Evolutionary conservation across 345 rosid genomes (phyloP).

Genomic region (Brassica cretica): DNA sequence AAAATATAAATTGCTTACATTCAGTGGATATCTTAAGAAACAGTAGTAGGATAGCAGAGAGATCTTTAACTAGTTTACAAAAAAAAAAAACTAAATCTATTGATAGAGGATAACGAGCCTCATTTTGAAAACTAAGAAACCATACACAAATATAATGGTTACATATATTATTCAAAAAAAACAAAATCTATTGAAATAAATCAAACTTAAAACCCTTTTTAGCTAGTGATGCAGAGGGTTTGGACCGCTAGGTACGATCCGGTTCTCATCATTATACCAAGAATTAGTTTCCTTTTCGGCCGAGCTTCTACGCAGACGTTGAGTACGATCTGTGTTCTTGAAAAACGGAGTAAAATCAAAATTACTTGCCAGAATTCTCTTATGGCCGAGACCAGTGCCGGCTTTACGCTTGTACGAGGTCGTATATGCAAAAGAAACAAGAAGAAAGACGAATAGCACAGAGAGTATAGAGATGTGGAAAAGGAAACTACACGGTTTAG

Average conservation of each 20-base stretch:
- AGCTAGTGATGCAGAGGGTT: constrained; percentile 80
- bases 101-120: not conserved
- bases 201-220: constrained; percentile 29
- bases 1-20: not conserved
- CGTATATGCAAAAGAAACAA: constrained; percentile 28
- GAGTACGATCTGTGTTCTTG: constrained; percentile 30
- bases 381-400: constrained; percentile 23
- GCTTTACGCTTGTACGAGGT: constrained; percentile 27
- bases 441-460: constrained; percentile 33
- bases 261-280: constrained; percentile 51
- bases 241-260: constrained; percentile 81
- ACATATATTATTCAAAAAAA: constrained; percentile 16
- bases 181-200: constrained; percentile 27
- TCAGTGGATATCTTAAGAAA: not conserved
- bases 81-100: constrained; percentile 8
- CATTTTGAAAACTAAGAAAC: constrained; percentile 21
- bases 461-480: constrained; percentile 33
- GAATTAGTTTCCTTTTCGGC: constrained; percentile 44
- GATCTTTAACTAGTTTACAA: constrained; percentile 4
- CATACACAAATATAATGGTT: constrained; percentile 32
- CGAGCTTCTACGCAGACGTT: constrained; percentile 26
- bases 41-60: not conserved
- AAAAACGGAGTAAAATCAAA: constrained; percentile 72
- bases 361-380: constrained; percentile 45
- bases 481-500: constrained; percentile 28